Evolutionary conservation across 345 rosid species (phyloP).

Genomic region (Salix viminalis): DNA sequence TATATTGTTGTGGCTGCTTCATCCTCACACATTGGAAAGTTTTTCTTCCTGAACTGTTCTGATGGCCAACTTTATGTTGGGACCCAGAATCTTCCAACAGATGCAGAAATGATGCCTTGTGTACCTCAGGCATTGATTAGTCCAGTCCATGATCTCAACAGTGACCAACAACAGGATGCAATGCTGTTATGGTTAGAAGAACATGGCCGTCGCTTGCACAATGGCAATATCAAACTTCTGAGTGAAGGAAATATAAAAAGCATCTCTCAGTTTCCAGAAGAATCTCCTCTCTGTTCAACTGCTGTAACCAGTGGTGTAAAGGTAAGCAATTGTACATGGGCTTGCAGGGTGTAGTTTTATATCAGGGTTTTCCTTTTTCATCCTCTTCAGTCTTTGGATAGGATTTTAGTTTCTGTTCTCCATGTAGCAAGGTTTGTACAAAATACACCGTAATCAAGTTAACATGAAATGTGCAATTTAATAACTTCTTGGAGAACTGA

Average conservation of each 20-base stretch:
- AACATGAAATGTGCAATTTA: background rate
- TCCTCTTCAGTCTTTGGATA: background rate
- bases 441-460: background rate
- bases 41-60: conserved; percentile 71
- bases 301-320: conserved; percentile 71
- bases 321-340: conserved; percentile 32
- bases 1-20: conserved; percentile 62
- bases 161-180: conserved; percentile 63
- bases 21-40: conserved; percentile 28
- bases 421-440: background rate
- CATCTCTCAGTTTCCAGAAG: conserved; percentile 72
- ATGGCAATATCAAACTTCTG: conserved; percentile 50
- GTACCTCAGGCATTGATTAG: conserved; percentile 58
- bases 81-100: conserved; percentile 34
- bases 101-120: conserved; percentile 71
- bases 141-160: conserved; percentile 40
- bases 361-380: background rate
- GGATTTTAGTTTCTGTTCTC: background rate
- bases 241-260: conserved; percentile 32
- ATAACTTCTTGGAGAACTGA: background rate
- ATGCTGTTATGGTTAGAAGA: conserved; percentile 93
- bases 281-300: conserved; percentile 66
- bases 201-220: conserved; percentile 56
- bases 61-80: conserved; percentile 70
- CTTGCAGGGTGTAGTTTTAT: background rate